Conservation (phyloP, 768 basidiomycete genomes). For the Trichaptum fuscoviolaceum region DNA sequence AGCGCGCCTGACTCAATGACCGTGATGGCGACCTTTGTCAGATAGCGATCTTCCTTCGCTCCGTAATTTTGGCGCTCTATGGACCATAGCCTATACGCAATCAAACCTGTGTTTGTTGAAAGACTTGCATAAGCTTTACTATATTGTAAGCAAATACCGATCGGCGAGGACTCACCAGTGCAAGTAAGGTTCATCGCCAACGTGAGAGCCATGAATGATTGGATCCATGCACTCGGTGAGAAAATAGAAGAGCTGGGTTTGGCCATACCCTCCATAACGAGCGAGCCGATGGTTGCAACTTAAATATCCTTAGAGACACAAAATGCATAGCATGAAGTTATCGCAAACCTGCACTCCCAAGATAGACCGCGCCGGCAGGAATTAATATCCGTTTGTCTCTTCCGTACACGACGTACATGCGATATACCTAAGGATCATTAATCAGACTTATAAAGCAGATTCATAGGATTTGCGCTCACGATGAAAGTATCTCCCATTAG, state of each 20-base stretch:
- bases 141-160: background rate
- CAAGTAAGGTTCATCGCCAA: background rate
- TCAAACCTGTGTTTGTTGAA: background rate
- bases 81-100: background rate
- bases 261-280: background rate
- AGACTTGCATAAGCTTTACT: background rate
- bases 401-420: background rate
- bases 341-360: background rate
- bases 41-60: background rate
- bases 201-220: background rate
- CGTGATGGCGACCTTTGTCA: slow-evolving; percentile 6
- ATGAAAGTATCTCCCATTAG: background rate
- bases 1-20: slow-evolving; percentile 10
- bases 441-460: background rate
- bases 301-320: background rate
- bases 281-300: background rate
- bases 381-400: background rate
- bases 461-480: background rate
- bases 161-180: background rate
- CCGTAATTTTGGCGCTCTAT: background rate
- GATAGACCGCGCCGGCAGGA: background rate
- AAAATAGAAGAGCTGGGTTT: background rate
- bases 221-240: background rate
- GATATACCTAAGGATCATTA: background rate
- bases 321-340: no score